Base-by-base conservation (phyloP, 306 rosid species). In the Canavalia ensiformis region DNA sequence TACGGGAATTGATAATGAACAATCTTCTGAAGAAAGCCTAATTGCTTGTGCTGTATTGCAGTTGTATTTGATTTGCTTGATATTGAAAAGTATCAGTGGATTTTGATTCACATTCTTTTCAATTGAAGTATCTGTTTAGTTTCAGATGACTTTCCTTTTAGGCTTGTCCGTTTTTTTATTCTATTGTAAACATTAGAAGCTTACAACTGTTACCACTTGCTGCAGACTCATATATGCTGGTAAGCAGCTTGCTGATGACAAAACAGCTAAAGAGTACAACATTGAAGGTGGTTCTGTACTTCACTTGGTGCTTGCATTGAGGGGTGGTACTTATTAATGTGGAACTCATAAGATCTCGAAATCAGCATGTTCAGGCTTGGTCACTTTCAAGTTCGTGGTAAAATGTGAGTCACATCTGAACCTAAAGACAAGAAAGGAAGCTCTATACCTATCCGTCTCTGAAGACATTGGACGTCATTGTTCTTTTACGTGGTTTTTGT, bases 231-330 rank as follows among this genome's bases (percentile, higher is more conserved):
- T 95, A 51, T 95, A 95, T 52, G 99, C 99, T 0, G 99, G 98
- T 5, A 95, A 95, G 88, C 99, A 95, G 88, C 99, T 95, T 44
- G 98, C 91, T 10, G 99, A 93, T 68, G 99, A 95, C 88, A 95
- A 95, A 87, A 95, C 99, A 42, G 99, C 99, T 3, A 95, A 89
- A 80, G 99, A 95, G 86, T 95, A 95, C 92, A 95, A 93, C 83
- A 95, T 95, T 50, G 99, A 90, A 87, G 99, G 99, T 37, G 99
- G 99, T 67, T 95, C 98, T 10, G 98, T 95, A 68, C 99, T 91
- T 85, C 97, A 95, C 85, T 87, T 95, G 75, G 96, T 95, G 82
- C 98, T 95, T 66, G 99, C 98, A 58, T 86, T 95, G 79, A 91
- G 97, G 77, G 99, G 96, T 73, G 99, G 98, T 72, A 57, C 34